Evolutionary conservation across 768 basidiomycete genomes (phyloP), one percentile per base, ranked within the genome.

Genomic region (Clavulina sp.): DNA sequence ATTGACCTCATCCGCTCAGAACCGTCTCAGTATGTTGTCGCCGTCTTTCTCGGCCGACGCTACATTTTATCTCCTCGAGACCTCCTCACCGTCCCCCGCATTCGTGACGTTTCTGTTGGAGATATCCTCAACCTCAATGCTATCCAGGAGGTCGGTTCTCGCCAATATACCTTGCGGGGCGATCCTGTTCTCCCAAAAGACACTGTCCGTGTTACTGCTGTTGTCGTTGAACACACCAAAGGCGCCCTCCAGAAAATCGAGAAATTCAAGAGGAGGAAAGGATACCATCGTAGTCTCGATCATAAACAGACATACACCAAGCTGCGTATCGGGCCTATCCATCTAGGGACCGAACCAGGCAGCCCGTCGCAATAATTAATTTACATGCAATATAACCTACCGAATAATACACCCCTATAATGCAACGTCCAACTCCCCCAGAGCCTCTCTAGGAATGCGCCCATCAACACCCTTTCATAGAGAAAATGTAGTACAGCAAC

Each of bases 211-310:
- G 81, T 92, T 36, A 71, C 82, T 57, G 81, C 91, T 18, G 95
- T 87, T 21, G 89, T 99, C n/a, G 68, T 97, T 43, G 95, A 99
- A 66, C 93, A 99, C 63, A 97, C 95, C 40, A 96, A 92, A 65
- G 85, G 88, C 5, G 74, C 75, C 50, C 83, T 97, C 84, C 84
- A 93, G 67, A 74, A 71, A 59, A 84, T 85, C 51, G 77, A 92
- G 68, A 95, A 96, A 73, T 93, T 92, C 72, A 99, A 97, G 73
- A 71, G 91, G 68, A 80, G 95, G 79, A 96, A 97, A 72, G 91
- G 93, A 6, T 97, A 97, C 69, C 78, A 84, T 68, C 86, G 87
- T 68, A 89, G 86, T 5, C 86, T 96, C 57, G 75, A 78, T 63
- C 82, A 88, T 65, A 97, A 96, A 66, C 88, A 91, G 63, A 84